phyloP scores from a whole-genome alignment of 129 eudicot genomes.

The Mikania micrantha region DNA sequence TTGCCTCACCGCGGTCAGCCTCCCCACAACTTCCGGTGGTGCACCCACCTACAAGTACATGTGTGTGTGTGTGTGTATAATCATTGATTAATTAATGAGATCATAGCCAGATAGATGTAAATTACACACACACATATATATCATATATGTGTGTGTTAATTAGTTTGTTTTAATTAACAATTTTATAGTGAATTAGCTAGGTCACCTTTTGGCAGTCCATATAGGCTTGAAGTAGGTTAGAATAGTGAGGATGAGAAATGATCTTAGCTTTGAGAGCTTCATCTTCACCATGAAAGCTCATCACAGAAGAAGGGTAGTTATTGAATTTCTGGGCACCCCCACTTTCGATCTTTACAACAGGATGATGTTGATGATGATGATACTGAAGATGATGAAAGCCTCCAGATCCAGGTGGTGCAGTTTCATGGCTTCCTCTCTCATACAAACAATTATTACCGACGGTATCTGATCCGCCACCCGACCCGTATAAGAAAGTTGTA shows the following conservation, averaged over 20 bases:
- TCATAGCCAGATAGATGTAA: too few relatives aligned
- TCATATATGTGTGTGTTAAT: too few relatives aligned
- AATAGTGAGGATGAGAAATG: constrained; percentile 86
- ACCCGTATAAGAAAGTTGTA: constrained; percentile 51
- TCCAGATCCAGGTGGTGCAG: not conserved
- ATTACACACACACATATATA: too few relatives aligned
- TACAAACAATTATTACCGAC: constrained; percentile 23
- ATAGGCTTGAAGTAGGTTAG: constrained; percentile 87
- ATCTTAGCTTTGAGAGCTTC: constrained; percentile 83
- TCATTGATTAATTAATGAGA: not conserved
- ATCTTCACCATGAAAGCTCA: constrained; percentile 34
- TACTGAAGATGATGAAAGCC: constrained; percentile 26
- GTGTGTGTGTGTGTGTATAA: not conserved
- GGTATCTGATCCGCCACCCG: constrained; percentile 26
- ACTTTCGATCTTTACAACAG: constrained; percentile 65
- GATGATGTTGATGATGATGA: constrained; percentile 24
- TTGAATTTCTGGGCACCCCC: constrained; percentile 40
- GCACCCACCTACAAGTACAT: constrained; percentile 62
- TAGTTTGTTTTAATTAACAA: not conserved
- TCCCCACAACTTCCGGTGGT: constrained; percentile 74
- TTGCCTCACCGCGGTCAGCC: constrained; percentile 60
- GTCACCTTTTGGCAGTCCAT: constrained; percentile 82
- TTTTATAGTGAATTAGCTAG: not conserved
- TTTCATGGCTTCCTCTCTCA: constrained; percentile 24
- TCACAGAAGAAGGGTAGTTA: constrained; percentile 40